Conservation (phyloP, 176 grass and related monocot species). For the Bolboschoenus planiculmis region DNA sequence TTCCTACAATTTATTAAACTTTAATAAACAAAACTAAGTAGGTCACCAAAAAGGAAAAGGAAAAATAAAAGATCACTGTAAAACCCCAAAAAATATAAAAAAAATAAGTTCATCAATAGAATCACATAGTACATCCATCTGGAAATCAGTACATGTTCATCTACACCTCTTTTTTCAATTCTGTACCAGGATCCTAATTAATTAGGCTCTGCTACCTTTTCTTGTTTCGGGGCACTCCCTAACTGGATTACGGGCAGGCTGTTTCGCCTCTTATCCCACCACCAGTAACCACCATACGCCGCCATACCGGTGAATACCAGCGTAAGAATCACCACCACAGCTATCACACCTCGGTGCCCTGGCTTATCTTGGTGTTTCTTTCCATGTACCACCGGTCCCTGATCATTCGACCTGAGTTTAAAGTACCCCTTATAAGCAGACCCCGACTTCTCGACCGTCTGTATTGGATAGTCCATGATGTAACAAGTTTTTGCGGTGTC, state of each 20-base stretch:
- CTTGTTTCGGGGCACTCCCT: neutral
- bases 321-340: constrained; percentile 26
- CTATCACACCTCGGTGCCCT: constrained; percentile 19
- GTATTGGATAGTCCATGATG: constrained; percentile 46
- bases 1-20: neutral
- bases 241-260: neutral
- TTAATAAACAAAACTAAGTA: neutral
- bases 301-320: constrained; percentile 21
- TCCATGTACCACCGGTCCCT: neutral
- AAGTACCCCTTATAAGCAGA: constrained; percentile 46
- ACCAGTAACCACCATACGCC: constrained; percentile 24
- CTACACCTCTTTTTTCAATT: neutral
- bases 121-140: neutral
- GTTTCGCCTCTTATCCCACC: constrained; percentile 18
- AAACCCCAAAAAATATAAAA: neutral
- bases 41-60: neutral
- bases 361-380: neutral
- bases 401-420: constrained; percentile 29
- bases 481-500: constrained; percentile 46
- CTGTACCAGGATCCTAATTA: neutral
- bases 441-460: constrained; percentile 46
- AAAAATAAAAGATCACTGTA: neutral
- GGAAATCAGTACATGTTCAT: neutral
- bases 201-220: neutral
- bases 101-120: neutral